These are phyloP conservation scores for Suhomyces anneliseae DNA, from an alignment of 1,139 yeast species.

Conservation along the genomic window DNA sequence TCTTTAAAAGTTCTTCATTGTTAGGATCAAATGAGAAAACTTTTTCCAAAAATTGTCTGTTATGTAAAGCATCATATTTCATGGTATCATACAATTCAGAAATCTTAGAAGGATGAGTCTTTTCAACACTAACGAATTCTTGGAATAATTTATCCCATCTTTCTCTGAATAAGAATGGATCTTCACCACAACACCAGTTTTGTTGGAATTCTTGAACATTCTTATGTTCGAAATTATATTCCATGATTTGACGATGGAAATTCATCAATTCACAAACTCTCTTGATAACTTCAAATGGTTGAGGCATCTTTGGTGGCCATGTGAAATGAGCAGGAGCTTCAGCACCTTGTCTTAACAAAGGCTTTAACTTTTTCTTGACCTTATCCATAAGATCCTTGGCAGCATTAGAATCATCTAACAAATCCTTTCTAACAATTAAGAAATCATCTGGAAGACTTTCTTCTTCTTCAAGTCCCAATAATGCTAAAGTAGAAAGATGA, in stretches of 20 bases:
- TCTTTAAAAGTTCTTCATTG: slow-evolving; percentile 43
- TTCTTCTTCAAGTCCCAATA: slow-evolving; percentile 62
- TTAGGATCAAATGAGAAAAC: slow-evolving; percentile 74
- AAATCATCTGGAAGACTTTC: slow-evolving; percentile 74
- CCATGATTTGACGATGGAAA: slow-evolving; percentile 84
- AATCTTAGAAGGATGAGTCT: slow-evolving; percentile 96
- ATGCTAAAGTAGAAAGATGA: slow-evolving; percentile 79
- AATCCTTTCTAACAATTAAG: slow-evolving; percentile 80
- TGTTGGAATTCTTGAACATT: slow-evolving; percentile 70
- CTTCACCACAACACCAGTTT: slow-evolving; percentile 97
- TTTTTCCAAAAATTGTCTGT: slow-evolving; percentile 80
- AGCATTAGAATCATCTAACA: slow-evolving; percentile 95
- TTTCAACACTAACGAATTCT: slow-evolving; percentile 90
- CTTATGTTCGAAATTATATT: slow-evolving; percentile 68
- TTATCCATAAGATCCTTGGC: slow-evolving; percentile 98
- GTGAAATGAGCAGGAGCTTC: slow-evolving; percentile 99
- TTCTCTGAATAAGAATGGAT: slow-evolving; percentile 84
- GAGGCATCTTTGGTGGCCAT: slow-evolving; percentile 99
- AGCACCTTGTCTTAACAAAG: slow-evolving; percentile 89
- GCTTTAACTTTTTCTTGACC: slow-evolving; percentile 94
- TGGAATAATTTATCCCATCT: slow-evolving; percentile 96
- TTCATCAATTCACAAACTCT: slow-evolving; percentile 95
- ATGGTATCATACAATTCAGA: slow-evolving; percentile 96
- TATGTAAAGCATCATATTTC: slow-evolving; percentile 97
- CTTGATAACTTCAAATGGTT: slow-evolving; percentile 89